Evolutionary conservation across 2,329 filamentous ascomycete genomes (phyloP).

Genomic region (Escovopsis sp.): DNA sequence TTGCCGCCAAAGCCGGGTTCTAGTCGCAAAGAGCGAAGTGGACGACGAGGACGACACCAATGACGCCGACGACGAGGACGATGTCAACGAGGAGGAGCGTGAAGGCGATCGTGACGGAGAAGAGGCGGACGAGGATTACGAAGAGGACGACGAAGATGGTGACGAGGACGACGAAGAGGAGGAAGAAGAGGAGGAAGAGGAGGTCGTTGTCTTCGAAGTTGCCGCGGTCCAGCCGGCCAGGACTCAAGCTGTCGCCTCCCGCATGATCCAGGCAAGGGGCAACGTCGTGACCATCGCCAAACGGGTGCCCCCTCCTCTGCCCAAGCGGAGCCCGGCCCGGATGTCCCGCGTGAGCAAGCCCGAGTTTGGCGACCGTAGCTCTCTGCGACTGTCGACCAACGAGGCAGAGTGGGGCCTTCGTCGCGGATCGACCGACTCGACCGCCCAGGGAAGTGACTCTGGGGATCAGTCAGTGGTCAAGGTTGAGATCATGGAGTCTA

Average conservation of each 20-base stretch:
- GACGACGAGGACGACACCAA: slow-evolving; percentile 9
- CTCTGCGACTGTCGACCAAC: slow-evolving; percentile 34
- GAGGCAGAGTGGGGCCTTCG: slow-evolving; percentile 9
- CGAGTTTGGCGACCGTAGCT: slow-evolving; percentile 42
- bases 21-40: too few species aligned
- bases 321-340: slow-evolving; percentile 60
- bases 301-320: slow-evolving; percentile 61
- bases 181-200: slow-evolving; percentile 41
- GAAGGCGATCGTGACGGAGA: slow-evolving; percentile 10
- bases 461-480: background rate
- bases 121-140: slow-evolving; percentile 9
- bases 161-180: slow-evolving; percentile 27
- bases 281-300: slow-evolving; percentile 77
- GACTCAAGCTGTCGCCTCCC: slow-evolving; percentile 45
- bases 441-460: background rate
- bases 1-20: too few species aligned
- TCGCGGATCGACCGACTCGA: background rate
- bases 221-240: slow-evolving; percentile 39
- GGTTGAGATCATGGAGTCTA: background rate
- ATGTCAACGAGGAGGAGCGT: too few species aligned
- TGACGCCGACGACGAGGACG: slow-evolving; percentile 9
- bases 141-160: slow-evolving; percentile 9
- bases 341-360: slow-evolving; percentile 34
- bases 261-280: slow-evolving; percentile 56
- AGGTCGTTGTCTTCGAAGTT: slow-evolving; percentile 56